Evolutionary conservation across 1,284 basidiomycete species (phyloP).

Genomic region (Tilletiopsis washingtonensis): DNA sequence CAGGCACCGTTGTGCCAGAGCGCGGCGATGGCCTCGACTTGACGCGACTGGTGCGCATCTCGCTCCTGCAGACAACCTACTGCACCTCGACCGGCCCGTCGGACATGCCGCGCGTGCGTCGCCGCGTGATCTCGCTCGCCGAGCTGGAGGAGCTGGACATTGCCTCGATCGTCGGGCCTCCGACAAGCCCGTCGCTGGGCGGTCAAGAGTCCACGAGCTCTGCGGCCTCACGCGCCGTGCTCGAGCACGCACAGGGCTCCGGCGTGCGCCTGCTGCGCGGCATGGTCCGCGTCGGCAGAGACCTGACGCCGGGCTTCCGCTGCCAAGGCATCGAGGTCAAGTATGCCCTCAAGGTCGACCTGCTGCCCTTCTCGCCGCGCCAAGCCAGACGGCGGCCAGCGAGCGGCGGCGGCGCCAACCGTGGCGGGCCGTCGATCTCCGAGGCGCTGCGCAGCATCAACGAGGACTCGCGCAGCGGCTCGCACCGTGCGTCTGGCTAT

Average conservation of each 20-base stretch:
- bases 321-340: constrained; percentile 41
- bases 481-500: constrained; percentile 6
- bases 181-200: not conserved
- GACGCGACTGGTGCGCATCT: constrained; percentile 28
- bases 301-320: constrained; percentile 30
- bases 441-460: constrained; percentile 16
- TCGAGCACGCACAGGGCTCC: constrained; percentile 12
- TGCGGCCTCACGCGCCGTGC: constrained; percentile 8
- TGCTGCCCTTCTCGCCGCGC: constrained; percentile 18
- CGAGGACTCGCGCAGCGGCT: constrained; percentile 19
- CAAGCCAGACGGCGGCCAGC: not conserved
- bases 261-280: constrained; percentile 33
- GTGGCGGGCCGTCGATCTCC: constrained; percentile 10
- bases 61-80: constrained; percentile 35
- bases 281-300: constrained; percentile 21
- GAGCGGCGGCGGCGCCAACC: constrained; percentile 11
- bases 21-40: constrained; percentile 19
- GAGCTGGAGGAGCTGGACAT: constrained; percentile 39
- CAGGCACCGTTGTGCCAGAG: not conserved
- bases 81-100: constrained; percentile 30
- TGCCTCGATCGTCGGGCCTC: constrained; percentile 8
- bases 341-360: constrained; percentile 39
- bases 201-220: not conserved
- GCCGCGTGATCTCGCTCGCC: constrained; percentile 30
- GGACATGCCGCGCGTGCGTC: constrained; percentile 27